phyloP scores from a whole-genome alignment of 192 early-diverging fungal species.

The Physocladia obscura region DNA sequence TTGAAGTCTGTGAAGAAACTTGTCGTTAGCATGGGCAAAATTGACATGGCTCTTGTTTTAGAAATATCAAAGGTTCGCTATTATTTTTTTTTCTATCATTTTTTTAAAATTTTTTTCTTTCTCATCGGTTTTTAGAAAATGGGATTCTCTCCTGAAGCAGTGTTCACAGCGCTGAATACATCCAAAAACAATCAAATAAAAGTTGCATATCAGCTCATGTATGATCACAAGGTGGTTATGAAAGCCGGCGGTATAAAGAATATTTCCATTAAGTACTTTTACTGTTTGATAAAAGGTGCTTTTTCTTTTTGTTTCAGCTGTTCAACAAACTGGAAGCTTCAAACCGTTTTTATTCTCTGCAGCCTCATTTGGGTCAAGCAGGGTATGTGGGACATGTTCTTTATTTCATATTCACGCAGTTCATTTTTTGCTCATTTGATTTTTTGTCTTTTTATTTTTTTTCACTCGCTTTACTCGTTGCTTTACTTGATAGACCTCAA shows the following conservation, averaged over 20 bases:
- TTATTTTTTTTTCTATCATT: neutral
- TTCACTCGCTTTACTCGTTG: constrained; percentile 20
- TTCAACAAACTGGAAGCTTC: constrained; percentile 8
- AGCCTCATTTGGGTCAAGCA: constrained; percentile 16
- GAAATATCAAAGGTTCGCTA: constrained; percentile 71
- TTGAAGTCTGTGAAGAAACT: constrained; percentile 77
- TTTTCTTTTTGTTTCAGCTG: constrained; percentile 8
- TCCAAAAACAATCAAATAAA: constrained; percentile 90
- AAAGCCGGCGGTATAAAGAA: constrained; percentile 4
- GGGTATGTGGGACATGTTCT: too few relatives aligned
- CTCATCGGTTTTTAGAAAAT: too few relatives aligned
- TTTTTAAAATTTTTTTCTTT: neutral
- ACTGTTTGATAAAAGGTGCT: neutral
- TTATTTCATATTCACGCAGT: too few relatives aligned
- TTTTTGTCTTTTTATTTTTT: neutral
- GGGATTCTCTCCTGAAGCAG: constrained; percentile 65
- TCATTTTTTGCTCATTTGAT: too few relatives aligned
- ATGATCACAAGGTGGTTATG: constrained; percentile 68
- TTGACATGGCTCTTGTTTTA: constrained; percentile 78
- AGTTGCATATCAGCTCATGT: constrained; percentile 94
- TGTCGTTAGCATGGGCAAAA: constrained; percentile 55
- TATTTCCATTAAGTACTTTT: constrained; percentile 7
- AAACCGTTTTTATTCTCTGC: constrained; percentile 18
- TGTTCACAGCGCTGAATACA: constrained; percentile 76
- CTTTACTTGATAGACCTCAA: too few relatives aligned